Percentiles rank a stretch among this genome's conserved stretches.
These are phyloP conservation scores for Dactylorhiza incarnata DNA, from an alignment of 106 monocot species.

Conservation along the genomic window DNA sequence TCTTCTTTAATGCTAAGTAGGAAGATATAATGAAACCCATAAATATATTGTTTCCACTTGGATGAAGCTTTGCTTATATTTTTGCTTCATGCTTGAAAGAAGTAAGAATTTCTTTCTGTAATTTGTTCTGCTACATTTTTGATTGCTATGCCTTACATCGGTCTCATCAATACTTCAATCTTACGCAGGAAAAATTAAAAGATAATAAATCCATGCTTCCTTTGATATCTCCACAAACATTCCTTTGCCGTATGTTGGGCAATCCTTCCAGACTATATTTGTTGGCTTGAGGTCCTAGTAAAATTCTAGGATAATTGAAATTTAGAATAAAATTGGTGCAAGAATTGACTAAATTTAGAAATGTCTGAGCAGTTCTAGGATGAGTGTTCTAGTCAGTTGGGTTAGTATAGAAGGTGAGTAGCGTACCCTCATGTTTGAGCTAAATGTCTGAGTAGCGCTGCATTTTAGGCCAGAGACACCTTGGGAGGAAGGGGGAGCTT, in stretches of 20 bases:
- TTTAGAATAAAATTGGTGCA: no score
- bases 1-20: not conserved
- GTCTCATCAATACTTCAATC: not conserved
- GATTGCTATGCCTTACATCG: not conserved
- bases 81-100: not conserved
- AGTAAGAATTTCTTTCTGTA: not conserved
- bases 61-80: no score
- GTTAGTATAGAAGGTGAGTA: no score
- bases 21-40: not conserved
- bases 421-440: no score
- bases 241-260: slow-evolving; percentile 52
- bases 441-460: no score
- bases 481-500: no score
- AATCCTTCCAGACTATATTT: slow-evolving; percentile 48
- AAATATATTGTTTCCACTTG: not conserved
- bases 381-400: no score
- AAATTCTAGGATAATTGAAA: no score
- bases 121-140: not conserved
- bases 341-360: no score
- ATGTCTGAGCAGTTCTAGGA: no score
- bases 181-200: not conserved
- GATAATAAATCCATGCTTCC: slow-evolving; percentile 15
- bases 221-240: slow-evolving; percentile 5
- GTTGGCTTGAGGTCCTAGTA: no score
- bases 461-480: no score